Base-by-base conservation (phyloP, 78 protist genomes). In the Cavenderia fasciculata region DNA sequence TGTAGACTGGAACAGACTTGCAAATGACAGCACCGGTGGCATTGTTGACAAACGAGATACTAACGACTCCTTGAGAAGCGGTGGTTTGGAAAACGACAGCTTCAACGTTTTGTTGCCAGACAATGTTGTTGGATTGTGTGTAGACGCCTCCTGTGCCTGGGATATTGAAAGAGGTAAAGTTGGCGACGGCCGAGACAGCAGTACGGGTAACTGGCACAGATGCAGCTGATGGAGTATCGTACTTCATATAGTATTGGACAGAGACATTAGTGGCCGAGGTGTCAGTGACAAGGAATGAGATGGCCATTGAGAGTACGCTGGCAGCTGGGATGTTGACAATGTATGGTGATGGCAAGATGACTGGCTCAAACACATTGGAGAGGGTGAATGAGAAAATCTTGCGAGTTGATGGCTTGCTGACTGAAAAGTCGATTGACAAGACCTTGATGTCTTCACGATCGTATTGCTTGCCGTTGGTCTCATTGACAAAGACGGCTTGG, bases 341-440 rank as follows among this genome's bases (percentile, higher is more conserved):
- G 56, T 82, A 82, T 57, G 90, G 90, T 31, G 90, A 68, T 40
- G 90, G 90, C 23, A 82, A 68, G 11, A 61, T 70, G 1, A 82
- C 16, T 65, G 90, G 90, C 19, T 65, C 51, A 23, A 44, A 68
- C 19, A 82, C 68, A 16, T 82, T 82, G 29, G 90, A 52, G 5
- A 82, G 70, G 7, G 90, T 82, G 33, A 82, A 82, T n/a, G 90
- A 68, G 61, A 82, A 27, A 1, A 68, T 31, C 38, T 61, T 56
- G 27, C 41, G 49, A 21, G 40, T 29, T 16, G 57, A 33, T 54
- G 78, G 76, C 38, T 62, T 52, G 54, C 27, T 56, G 4, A 77
- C 63, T 23, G 23, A 47, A 51, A 82, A 27, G 43, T 52, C 70
- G 25, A 82, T 54, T 31, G 90, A 69, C 25, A 82, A 19, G 19